These are phyloP conservation scores for Picochlorum sp. DNA, from an alignment of 139 green algal genomes.

Conservation along the genomic window DNA sequence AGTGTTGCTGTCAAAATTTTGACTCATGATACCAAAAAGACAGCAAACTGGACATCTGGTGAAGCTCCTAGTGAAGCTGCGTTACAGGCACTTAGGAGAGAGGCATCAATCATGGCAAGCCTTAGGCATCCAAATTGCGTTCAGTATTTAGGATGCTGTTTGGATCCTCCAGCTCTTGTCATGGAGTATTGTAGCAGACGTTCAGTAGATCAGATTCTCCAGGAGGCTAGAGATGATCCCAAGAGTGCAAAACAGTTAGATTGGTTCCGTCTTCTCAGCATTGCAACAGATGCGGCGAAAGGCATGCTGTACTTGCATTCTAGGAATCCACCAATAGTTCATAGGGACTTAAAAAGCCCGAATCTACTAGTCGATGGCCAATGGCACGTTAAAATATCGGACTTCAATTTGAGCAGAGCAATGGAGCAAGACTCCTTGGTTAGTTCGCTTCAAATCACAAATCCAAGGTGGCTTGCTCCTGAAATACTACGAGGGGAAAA, in stretches of 20 bases:
- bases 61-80: background rate
- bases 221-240: background rate
- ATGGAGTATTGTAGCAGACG: slow-evolving; percentile 36
- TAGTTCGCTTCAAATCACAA: slow-evolving; percentile 29
- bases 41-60: background rate
- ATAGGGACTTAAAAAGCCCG: slow-evolving; percentile 42
- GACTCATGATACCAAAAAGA: background rate
- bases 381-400: slow-evolving; percentile 37
- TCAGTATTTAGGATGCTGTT: slow-evolving; percentile 36
- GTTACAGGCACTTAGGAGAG: background rate
- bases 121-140: slow-evolving; percentile 46
- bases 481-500: slow-evolving; percentile 27
- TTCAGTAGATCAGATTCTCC: slow-evolving; percentile 35
- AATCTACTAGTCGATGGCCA: slow-evolving; percentile 48
- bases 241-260: slow-evolving; percentile 17
- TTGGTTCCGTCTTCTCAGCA: slow-evolving; percentile 31
- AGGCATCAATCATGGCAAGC: slow-evolving; percentile 34
- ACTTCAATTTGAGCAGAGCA: slow-evolving; percentile 42
- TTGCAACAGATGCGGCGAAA: slow-evolving; percentile 40
- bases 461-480: slow-evolving; percentile 37
- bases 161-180: slow-evolving; percentile 35
- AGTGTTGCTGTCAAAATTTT: slow-evolving; percentile 18
- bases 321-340: slow-evolving; percentile 27
- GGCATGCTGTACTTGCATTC: slow-evolving; percentile 41
- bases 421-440: slow-evolving; percentile 6